Conservation (phyloP, 129 eudicot genomes). For the Daucus carota region DNA sequence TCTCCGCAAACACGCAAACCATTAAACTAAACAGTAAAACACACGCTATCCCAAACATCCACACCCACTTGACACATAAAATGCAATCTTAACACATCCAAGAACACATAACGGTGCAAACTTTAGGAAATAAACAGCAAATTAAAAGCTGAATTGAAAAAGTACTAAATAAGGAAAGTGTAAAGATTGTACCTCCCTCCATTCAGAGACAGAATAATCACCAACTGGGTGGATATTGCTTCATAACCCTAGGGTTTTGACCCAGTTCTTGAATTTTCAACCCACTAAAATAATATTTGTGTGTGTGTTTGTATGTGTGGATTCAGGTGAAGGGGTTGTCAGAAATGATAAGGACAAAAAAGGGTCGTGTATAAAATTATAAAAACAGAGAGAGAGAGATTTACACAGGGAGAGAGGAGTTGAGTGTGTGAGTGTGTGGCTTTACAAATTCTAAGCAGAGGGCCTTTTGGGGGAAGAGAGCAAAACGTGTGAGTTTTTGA, state of each 20-base stretch:
- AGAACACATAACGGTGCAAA: not conserved
- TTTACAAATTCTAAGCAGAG: not conserved
- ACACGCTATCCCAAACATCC: not conserved
- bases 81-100: not conserved
- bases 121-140: not conserved
- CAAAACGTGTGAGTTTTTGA: not conserved
- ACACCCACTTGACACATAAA: not conserved
- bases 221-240: slow-evolving; percentile 15
- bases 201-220: slow-evolving; percentile 39
- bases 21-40: not conserved
- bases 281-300: not conserved
- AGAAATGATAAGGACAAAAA: slow-evolving; percentile 2
- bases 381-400: not conserved
- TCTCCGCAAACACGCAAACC: not conserved
- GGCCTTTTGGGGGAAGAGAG: not conserved
- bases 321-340: slow-evolving; percentile 4
- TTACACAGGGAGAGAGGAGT: too few species aligned
- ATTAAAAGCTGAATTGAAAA: slow-evolving; percentile 22
- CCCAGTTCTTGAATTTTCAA: not conserved
- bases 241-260: slow-evolving; percentile 20
- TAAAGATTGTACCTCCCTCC: slow-evolving; percentile 72
- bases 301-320: not conserved
- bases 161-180: slow-evolving; percentile 37
- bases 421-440: too few species aligned
- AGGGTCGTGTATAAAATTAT: not conserved